These are phyloP conservation scores for Coemansia sp. DNA, from an alignment of 192 early-diverging fungal genomes.

Conservation along the genomic window DNA sequence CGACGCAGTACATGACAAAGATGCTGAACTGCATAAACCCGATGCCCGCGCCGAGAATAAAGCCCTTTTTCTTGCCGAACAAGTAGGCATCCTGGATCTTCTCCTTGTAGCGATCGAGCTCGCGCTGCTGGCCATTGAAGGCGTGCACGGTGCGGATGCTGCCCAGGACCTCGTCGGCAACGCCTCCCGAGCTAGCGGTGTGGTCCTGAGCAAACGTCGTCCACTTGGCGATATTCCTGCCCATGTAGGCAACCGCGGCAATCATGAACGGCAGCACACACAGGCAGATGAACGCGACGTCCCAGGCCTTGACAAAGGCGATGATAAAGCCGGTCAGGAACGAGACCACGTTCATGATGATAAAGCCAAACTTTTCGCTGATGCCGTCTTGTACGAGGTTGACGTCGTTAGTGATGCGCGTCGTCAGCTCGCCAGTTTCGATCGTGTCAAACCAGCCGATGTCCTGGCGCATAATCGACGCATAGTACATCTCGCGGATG, in stretches of 20 bases:
- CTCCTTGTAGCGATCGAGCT: constrained; percentile 59
- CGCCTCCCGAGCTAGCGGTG: constrained; percentile 76
- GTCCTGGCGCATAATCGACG: constrained; percentile 83
- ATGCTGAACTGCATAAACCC: constrained; percentile 71
- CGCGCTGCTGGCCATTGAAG: constrained; percentile 77
- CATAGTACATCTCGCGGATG: constrained; percentile 75
- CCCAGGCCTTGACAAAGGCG: constrained; percentile 79
- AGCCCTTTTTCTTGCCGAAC: constrained; percentile 61
- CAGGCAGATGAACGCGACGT: constrained; percentile 76
- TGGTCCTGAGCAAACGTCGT: constrained; percentile 56
- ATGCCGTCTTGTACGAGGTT: constrained; percentile 85
- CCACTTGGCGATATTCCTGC: constrained; percentile 45
- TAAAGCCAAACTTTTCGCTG: constrained; percentile 75
- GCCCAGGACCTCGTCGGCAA: constrained; percentile 80
- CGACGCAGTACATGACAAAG: constrained; percentile 70
- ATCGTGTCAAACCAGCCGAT: constrained; percentile 83
- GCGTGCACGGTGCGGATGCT: constrained; percentile 81
- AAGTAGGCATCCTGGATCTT: constrained; percentile 65
- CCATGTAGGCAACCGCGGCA: constrained; percentile 52
- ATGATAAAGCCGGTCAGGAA: constrained; percentile 76
- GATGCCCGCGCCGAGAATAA: constrained; percentile 60
- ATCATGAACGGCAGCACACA: constrained; percentile 72
- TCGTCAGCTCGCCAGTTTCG: constrained; percentile 75
- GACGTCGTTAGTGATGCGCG: constrained; percentile 81
- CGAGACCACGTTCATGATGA: constrained; percentile 60